Evolutionary conservation across 768 basidiomycete species (phyloP).

Genomic region (Glaciozyma martinii): DNA sequence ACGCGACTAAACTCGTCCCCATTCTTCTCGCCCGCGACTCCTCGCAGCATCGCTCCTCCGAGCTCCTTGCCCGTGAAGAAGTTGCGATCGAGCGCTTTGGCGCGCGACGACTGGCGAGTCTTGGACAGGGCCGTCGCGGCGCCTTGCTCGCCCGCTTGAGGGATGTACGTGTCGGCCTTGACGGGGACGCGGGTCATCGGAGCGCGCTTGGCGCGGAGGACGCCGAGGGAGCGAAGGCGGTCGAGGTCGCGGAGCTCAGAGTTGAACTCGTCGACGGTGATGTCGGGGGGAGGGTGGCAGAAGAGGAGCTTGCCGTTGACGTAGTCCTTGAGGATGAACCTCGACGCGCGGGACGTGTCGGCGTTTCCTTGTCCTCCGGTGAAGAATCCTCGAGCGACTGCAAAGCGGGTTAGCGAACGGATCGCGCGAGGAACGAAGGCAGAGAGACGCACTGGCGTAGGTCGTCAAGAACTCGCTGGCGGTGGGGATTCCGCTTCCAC

Average conservation of each 20-base stretch:
- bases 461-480: slow-evolving; percentile 75
- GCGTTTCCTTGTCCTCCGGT: slow-evolving; percentile 93
- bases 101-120: slow-evolving; percentile 46
- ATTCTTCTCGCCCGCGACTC: slow-evolving; percentile 41
- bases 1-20: slow-evolving; percentile 54
- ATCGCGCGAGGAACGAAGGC: not conserved
- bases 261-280: slow-evolving; percentile 64
- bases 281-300: slow-evolving; percentile 70
- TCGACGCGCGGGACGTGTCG: slow-evolving; percentile 87
- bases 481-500: slow-evolving; percentile 59
- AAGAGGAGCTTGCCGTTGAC: slow-evolving; percentile 87
- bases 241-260: slow-evolving; percentile 53
- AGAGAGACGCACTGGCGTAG: slow-evolving; percentile 70
- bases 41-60: slow-evolving; percentile 57
- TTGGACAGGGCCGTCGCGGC: slow-evolving; percentile 16
- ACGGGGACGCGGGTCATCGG: slow-evolving; percentile 78
- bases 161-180: slow-evolving; percentile 71
- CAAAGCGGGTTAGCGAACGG: slow-evolving; percentile 11
- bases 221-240: slow-evolving; percentile 48
- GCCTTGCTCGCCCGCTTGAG: slow-evolving; percentile 35
- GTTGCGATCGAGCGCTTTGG: slow-evolving; percentile 62
- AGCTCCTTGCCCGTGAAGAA: slow-evolving; percentile 62
- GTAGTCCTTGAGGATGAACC: slow-evolving; percentile 91
- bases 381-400: slow-evolving; percentile 87
- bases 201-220: slow-evolving; percentile 73